Base-by-base conservation (phyloP, 768 basidiomycete genomes). In the Mycena olivaceomarginata region DNA sequence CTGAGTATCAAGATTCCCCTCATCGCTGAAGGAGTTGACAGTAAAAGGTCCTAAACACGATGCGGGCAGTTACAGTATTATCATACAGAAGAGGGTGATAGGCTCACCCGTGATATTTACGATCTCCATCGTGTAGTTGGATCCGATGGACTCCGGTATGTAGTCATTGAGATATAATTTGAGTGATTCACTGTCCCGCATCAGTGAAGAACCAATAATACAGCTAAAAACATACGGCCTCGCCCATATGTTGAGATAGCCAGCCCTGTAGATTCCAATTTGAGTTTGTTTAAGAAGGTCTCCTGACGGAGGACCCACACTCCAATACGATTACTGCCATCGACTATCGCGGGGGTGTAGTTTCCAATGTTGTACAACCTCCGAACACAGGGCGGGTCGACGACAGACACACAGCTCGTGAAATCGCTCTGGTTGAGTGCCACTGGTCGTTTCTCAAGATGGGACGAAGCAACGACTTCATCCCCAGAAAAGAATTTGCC, bases 1-100 rank as follows among this genome's bases (percentile, higher is more conserved):
- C 70, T 90, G 89, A 20, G 86, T 85, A 62, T 90, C 89, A 22
- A 91, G 81, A 75, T 90, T 85, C 0, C 88, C 91, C 45, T 79
- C 77, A 20, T 69, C 70, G 25, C 57, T 22, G 45, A 53, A 2
- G n/a, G 51, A 0, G 3, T 10, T 53, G 7, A 39, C 31, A 13
- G 31, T 20, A 37, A 75, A 78, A 12, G 77, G 77, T 39, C 77
- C 77, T 78, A 31, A 45, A 60, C 20, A 6, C 59, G 20, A 41
- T 16, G 37, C 31, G 31, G 31, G 31, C 40, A 3, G 40, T 18
- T 65, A 77, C 20, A 2, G 18, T 31, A n/a, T n/a, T 41, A 40
- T 7, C 11, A 22, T 9, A 13, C 8, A 51, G 37, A 31, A 18
- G n/a, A 4, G 3, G 31, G 31, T 3, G 31, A 39, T 37, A 10